Evolutionary conservation across 805 yeast species (phyloP), one percentile per base, ranked within the genome.

Genomic region (Schwanniomyces pseudopolymorphus): DNA sequence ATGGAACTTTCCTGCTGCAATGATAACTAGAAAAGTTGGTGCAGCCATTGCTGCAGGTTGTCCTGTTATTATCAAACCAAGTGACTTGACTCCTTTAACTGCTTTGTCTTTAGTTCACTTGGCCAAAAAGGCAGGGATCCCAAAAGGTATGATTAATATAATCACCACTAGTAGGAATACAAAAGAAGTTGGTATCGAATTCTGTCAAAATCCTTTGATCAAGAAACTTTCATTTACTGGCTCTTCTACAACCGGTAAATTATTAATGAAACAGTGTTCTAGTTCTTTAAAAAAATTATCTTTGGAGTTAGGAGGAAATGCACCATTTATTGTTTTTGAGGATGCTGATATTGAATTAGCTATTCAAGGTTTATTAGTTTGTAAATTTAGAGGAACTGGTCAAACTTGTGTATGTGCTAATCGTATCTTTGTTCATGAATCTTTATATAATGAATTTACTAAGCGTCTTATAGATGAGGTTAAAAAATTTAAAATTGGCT

Each of bases 201-300:
- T 27, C 13, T 27, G 16, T 3, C 10, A 13, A 8, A 5, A 27
- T 27, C 62, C 68, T 28, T 71, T 59, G 21, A 73, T 79, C 43
- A 71, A 70, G 48, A 79, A 79, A 63, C 69, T 78, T 51, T 81
- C 83, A 7, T 78, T 79, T 58, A 79, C 83, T 5, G 83, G 83
- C 24, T 77, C 81, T 22, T 78, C 83, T 8, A 68, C 65, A 22
- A 73, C 77, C 17, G 81, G 81, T 48, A 70, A 69, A 53, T 27
- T 27, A 35, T 39, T 66, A 28, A 70, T 76, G 60, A 75, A 71
- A 55, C 58, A 59, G 45, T 64, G 68, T 40, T 75, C 80, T 17
- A 66, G 74, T 8, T 26, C 59, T n/a, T 60, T 77, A 60, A 76
- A 75, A 60, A 71, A 78, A 40, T 63, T 77, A 14, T 73, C 79